Conservation (phyloP, 371 early-diverging fungal genomes). For the Choanephora cucurbitarum region DNA sequence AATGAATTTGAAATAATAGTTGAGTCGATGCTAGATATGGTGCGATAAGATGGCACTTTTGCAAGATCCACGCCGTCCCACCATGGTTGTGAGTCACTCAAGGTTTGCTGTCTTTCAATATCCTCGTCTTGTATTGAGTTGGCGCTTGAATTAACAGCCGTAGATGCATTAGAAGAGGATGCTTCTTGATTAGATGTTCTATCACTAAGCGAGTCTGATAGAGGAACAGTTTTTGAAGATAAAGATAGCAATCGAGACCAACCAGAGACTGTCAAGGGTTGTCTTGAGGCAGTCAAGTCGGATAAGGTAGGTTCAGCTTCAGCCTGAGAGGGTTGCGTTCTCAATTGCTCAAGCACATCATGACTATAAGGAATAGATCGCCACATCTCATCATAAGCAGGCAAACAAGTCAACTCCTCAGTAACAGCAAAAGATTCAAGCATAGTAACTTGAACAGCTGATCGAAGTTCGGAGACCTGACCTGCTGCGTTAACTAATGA, state of each 20-base stretch:
- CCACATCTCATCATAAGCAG: slow-evolving; percentile 32
- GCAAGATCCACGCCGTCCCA: slow-evolving; percentile 47
- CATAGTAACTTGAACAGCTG: slow-evolving; percentile 28
- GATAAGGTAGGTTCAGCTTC: slow-evolving; percentile 3
- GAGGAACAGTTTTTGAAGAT: slow-evolving; percentile 8
- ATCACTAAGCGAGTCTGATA: neutral
- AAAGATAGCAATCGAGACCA: slow-evolving; percentile 25
- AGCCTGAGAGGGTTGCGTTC: slow-evolving; percentile 12
- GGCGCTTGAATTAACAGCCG: neutral
- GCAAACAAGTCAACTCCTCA: slow-evolving; percentile 21
- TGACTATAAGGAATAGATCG: slow-evolving; percentile 21
- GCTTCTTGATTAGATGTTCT: neutral
- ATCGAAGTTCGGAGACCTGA: slow-evolving; percentile 32
- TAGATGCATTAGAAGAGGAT: neutral
- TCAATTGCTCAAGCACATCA: slow-evolving; percentile 15
- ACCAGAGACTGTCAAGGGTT: slow-evolving; percentile 18
- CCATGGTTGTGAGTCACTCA: slow-evolving; percentile 13
- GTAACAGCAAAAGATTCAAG: slow-evolving; percentile 22
- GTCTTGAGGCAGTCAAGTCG: slow-evolving; percentile 13
- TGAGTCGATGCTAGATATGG: slow-evolving; percentile 32
- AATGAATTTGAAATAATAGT: slow-evolving; percentile 35
- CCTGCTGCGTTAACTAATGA: slow-evolving; percentile 27
- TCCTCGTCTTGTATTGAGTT: too few species aligned
- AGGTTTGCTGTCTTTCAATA: too few species aligned
- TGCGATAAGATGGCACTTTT: slow-evolving; percentile 43